Base-by-base conservation (phyloP, 805 yeast genomes). In the Candida morakotiae region DNA sequence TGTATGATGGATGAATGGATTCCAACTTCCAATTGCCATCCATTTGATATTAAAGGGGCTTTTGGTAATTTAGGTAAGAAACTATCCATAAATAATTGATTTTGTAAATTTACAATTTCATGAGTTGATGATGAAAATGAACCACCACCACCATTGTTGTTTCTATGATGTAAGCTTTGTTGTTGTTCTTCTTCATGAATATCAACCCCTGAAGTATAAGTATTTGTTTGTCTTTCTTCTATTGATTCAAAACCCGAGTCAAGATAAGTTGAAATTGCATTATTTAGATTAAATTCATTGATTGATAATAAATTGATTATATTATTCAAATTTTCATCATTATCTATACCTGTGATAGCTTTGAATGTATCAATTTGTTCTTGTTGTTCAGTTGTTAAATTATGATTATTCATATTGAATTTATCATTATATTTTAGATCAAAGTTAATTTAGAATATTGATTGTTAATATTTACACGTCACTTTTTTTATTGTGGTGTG, bases 211-310 rank as follows among this genome's bases (percentile, higher is more conserved):
- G 48, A 31, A n/a, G 38, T 22, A 25, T 23, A 21, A 6, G 29
- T 20, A 4, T 10, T 17, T 1, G 25, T n/a, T 10, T 39, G 22
- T 34, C 44, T 5, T 15, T 39, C 26, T 10, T 49, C 47, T n/a
- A 52, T 28, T 7, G 51, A 38, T 2, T 56, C 62, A 39, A 67
- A 61, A n/a, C 69, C 68, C 4, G 48, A 39, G 47, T 83, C 89
- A 51, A 80, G 80, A 52, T 69, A 83, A 35, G 77, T 67, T 3
- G 81, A 71, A 22, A 81, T 56, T 1, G 87, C 77, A 29, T 71
- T 63, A 47, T 81, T 85, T 34, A 83, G 51, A 48, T 80, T 71
- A 80, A 80, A 79, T 34, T 77, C 71, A 46, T 77, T 71, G 32
- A 72, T 67, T 22, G 66, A 56, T 35, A 82, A 52, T 18, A 81